Evolutionary conservation across 1,284 basidiomycete species (phyloP).

Genomic region (Moesziomyces sp.): DNA sequence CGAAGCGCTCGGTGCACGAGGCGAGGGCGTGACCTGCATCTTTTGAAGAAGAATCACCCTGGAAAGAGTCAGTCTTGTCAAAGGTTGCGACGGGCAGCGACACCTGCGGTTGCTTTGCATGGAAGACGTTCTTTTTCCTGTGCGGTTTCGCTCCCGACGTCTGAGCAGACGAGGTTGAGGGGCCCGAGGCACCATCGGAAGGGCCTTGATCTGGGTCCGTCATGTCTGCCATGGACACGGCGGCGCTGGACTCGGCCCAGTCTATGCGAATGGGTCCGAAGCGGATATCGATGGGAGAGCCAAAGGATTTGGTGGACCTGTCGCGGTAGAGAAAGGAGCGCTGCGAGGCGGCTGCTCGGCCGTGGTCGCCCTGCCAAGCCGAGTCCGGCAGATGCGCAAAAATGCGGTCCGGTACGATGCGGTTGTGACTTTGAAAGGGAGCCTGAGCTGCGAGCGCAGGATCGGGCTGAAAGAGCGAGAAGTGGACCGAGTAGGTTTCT

Average conservation of each 20-base stretch:
- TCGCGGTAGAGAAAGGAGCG: constrained; percentile 21
- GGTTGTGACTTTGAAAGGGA: constrained; percentile 20
- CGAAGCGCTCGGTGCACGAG: constrained; percentile 18
- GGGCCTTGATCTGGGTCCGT: constrained; percentile 7
- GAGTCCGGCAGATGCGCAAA: constrained; percentile 29
- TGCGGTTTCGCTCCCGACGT: constrained; percentile 8
- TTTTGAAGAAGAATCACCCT: constrained; percentile 30
- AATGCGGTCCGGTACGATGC: constrained; percentile 11
- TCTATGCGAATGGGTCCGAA: constrained; percentile 56
- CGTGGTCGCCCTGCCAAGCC: constrained; percentile 32
- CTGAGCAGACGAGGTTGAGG: neutral
- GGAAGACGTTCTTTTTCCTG: constrained; percentile 34
- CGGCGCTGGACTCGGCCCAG: constrained; percentile 37
- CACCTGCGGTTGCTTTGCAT: constrained; percentile 39
- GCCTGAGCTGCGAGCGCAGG: constrained; percentile 9
- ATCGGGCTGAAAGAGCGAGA: constrained; percentile 35
- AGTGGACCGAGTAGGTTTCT: constrained; percentile 44
- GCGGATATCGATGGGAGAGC: constrained; percentile 48
- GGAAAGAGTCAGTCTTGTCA: constrained; percentile 53
- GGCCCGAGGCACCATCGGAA: constrained; percentile 4
- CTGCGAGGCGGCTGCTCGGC: constrained; percentile 11
- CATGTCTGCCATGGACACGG: constrained; percentile 7
- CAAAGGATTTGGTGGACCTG: constrained; percentile 28
- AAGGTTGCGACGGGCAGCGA: constrained; percentile 46
- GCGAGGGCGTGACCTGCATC: constrained; percentile 11